phyloP scores from a whole-genome alignment of 2,329 filamentous ascomycete genomes.

The Drechslerella coelobrocha region DNA sequence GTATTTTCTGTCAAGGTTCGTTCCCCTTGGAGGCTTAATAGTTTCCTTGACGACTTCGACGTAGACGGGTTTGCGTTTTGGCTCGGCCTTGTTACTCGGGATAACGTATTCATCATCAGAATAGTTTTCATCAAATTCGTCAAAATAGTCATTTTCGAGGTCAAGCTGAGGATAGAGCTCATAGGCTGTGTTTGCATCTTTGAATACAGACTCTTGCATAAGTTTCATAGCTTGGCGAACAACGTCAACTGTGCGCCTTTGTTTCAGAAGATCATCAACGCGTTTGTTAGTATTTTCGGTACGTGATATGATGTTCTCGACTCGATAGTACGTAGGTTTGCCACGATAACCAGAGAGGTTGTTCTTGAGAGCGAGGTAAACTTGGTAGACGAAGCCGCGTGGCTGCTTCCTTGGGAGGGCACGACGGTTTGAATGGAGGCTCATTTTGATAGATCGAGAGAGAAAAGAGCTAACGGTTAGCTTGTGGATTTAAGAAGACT shows the following conservation, averaged over 20 bases:
- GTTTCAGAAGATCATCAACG: constrained; percentile 15
- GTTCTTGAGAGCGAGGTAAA: constrained; percentile 12
- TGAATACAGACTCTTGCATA: constrained; percentile 18
- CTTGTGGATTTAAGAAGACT: too few species aligned
- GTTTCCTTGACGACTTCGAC: neutral
- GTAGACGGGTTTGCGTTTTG: constrained; percentile 8
- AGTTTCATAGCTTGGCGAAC: constrained; percentile 14
- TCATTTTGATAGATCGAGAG: neutral
- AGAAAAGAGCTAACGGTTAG: too few species aligned
- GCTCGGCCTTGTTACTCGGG: constrained; percentile 11
- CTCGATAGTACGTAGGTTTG: constrained; percentile 1
- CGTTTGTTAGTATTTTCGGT: constrained; percentile 2
- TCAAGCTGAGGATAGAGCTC: constrained; percentile 21
- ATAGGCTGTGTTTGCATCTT: constrained; percentile 10
- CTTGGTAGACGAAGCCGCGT: constrained; percentile 19
- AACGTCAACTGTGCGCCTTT: constrained; percentile 17
- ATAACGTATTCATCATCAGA: constrained; percentile 14
- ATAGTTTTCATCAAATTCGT: constrained; percentile 9
- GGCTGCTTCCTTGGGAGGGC: constrained; percentile 6
- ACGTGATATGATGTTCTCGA: constrained; percentile 9
- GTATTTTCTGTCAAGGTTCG: neutral
- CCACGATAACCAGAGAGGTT: constrained; percentile 21
- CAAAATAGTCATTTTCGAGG: constrained; percentile 8
- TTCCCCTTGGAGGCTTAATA: neutral
- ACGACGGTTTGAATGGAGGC: neutral